Conservation (phyloP, 2,329 filamentous ascomycete species). For the Monilinia fructicola region DNA sequence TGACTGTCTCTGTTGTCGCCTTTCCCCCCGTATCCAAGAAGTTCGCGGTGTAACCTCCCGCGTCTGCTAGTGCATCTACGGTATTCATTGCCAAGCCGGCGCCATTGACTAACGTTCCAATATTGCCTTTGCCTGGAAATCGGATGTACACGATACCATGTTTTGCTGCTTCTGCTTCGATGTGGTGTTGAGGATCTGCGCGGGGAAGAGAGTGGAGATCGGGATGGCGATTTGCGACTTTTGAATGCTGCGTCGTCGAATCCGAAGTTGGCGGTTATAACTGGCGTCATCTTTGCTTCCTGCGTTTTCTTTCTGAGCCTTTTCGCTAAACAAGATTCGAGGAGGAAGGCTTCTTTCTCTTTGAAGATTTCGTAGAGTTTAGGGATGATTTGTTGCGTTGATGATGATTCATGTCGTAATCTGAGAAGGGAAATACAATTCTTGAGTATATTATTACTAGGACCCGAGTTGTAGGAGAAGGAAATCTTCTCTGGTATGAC, state of each 20-base stretch:
- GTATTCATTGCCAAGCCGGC: constrained; percentile 92
- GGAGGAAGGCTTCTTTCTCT: constrained; percentile 63
- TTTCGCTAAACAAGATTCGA: constrained; percentile 52
- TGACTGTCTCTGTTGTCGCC: constrained; percentile 78
- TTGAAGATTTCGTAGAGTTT: constrained; percentile 59
- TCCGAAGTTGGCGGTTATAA: constrained; percentile 57
- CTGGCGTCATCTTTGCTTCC: constrained; percentile 36
- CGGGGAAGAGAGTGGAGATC: constrained; percentile 60
- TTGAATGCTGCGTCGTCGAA: constrained; percentile 71
- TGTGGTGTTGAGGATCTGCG: constrained; percentile 50
- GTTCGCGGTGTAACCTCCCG: constrained; percentile 71
- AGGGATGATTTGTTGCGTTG: constrained; percentile 45
- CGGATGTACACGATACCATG: constrained; percentile 79
- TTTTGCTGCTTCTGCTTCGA: constrained; percentile 62
- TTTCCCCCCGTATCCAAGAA: constrained; percentile 91
- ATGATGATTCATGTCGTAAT: constrained; percentile 24
- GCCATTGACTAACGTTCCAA: constrained; percentile 85
- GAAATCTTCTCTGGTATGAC: constrained; percentile 55
- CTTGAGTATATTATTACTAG: constrained; percentile 45
- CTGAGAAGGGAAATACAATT: constrained; percentile 50
- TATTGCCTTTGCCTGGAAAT: constrained; percentile 55
- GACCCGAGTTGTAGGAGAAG: constrained; percentile 57
- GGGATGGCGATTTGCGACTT: constrained; percentile 59
- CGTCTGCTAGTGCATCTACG: constrained; percentile 70
- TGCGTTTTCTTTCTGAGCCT: not conserved